Evolutionary conservation across 352 stramenopile species (phyloP).

Genomic region (Phytopythium boreale): DNA sequence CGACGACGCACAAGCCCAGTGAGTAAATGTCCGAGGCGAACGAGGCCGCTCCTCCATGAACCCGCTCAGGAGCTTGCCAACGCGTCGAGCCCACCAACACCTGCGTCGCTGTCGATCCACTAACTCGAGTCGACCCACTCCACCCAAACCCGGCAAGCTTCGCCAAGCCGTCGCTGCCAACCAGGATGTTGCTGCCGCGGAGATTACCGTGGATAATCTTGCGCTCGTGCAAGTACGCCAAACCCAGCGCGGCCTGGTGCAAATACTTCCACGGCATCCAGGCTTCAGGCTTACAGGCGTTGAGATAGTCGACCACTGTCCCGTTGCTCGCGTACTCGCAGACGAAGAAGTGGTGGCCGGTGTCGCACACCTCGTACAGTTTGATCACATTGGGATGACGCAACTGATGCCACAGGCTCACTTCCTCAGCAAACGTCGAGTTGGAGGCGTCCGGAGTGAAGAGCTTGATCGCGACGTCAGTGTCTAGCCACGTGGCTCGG

Average conservation of each 20-base stretch:
- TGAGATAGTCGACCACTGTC: neutral
- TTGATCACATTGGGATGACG: constrained; percentile 8
- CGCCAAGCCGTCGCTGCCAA: neutral
- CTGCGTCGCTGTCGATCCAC: neutral
- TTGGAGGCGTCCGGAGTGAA: neutral
- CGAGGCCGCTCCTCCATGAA: neutral
- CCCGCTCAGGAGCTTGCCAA: neutral
- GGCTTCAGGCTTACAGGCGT: neutral
- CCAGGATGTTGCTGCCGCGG: constrained; percentile 6
- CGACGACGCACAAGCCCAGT: neutral
- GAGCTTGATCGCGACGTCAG: neutral
- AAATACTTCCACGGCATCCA: neutral
- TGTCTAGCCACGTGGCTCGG: neutral
- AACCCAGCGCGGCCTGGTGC: neutral
- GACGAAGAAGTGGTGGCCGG: constrained; percentile 5
- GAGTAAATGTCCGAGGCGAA: neutral
- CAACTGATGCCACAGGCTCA: constrained; percentile 2
- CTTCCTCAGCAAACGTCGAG: neutral
- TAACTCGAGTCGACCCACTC: neutral
- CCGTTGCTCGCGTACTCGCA: constrained; percentile 6
- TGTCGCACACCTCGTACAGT: constrained; percentile 1
- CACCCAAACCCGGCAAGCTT: constrained; percentile 3
- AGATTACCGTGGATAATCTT: constrained; percentile 5
- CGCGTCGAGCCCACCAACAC: neutral
- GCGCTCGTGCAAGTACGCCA: neutral